phyloP scores from a whole-genome alignment of 345 rosid genomes.

The Microcos paniculata region DNA sequence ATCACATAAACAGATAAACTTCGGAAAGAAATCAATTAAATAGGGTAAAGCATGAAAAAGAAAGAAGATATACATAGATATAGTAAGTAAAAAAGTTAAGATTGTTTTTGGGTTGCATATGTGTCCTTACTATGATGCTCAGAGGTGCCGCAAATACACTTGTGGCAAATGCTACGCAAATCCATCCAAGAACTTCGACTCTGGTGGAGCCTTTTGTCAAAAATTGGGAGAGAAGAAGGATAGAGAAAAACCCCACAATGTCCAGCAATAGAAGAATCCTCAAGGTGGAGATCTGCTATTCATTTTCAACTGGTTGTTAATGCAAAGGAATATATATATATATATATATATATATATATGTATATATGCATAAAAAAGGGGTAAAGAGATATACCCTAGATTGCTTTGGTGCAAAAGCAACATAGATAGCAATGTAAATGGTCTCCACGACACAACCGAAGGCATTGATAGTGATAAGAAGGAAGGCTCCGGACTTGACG shows the following conservation, averaged over 20 bases:
- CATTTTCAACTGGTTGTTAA: neutral
- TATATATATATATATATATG: too few relatives aligned
- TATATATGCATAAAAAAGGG: neutral
- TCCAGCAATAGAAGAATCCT: slow-evolving; percentile 47
- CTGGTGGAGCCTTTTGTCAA: slow-evolving; percentile 41
- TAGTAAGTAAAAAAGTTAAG: slow-evolving; percentile 2
- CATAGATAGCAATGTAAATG: slow-evolving; percentile 32
- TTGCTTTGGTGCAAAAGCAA: slow-evolving; percentile 36
- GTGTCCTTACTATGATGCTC: slow-evolving; percentile 49
- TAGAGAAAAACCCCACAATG: slow-evolving; percentile 45
- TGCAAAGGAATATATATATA: too few relatives aligned
- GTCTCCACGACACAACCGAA: slow-evolving; percentile 40
- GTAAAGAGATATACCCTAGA: slow-evolving; percentile 23
- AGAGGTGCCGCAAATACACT: slow-evolving; percentile 66
- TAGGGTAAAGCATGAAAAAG: neutral
- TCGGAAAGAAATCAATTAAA: neutral
- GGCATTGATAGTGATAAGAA: slow-evolving; percentile 44
- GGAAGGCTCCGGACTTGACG: slow-evolving; percentile 31
- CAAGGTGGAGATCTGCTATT: slow-evolving; percentile 46
- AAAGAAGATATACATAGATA: neutral
- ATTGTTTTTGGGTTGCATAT: neutral
- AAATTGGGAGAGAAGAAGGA: slow-evolving; percentile 46
- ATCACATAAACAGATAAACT: neutral
- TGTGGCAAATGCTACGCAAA: slow-evolving; percentile 45
- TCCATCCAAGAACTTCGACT: slow-evolving; percentile 52